Conservation (phyloP, 23 red algal genomes). For the Pyropia haitanensis region DNA sequence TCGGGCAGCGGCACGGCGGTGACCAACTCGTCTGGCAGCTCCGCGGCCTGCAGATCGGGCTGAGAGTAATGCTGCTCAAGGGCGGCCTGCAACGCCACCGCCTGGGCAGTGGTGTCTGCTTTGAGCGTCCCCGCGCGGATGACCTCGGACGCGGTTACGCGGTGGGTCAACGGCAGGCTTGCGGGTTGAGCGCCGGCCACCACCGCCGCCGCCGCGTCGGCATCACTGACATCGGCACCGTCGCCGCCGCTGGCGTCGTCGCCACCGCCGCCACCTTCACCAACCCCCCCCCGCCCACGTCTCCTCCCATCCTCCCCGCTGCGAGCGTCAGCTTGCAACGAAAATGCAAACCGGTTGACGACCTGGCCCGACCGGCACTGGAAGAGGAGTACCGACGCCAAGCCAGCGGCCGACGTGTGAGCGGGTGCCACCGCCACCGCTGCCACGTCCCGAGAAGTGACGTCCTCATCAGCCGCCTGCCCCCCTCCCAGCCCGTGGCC, state of each 20-base stretch:
- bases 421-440: conserved; percentile 2
- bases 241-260: too few species aligned
- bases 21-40: conserved; percentile 43
- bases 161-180: not conserved
- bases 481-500: not conserved
- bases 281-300: too few species aligned
- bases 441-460: conserved; percentile 11
- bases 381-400: conserved; percentile 42
- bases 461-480: conserved; percentile 3
- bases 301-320: not conserved
- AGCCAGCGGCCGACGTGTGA: conserved; percentile 13
- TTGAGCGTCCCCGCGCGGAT: not conserved
- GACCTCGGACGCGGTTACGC: not conserved
- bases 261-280: too few species aligned
- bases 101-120: not conserved
- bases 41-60: conserved; percentile 4
- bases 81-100: conserved; percentile 7
- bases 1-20: conserved; percentile 4
- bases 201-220: too few species aligned
- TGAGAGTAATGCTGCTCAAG: conserved; percentile 36
- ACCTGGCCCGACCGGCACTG: conserved; percentile 39
- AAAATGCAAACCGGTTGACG: conserved; percentile 39
- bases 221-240: too few species aligned
- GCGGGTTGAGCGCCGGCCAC: not conserved
- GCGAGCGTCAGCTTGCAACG: not conserved